Conservation (phyloP, 805 yeast genomes). For the Wickerhamomyces tratensis region DNA sequence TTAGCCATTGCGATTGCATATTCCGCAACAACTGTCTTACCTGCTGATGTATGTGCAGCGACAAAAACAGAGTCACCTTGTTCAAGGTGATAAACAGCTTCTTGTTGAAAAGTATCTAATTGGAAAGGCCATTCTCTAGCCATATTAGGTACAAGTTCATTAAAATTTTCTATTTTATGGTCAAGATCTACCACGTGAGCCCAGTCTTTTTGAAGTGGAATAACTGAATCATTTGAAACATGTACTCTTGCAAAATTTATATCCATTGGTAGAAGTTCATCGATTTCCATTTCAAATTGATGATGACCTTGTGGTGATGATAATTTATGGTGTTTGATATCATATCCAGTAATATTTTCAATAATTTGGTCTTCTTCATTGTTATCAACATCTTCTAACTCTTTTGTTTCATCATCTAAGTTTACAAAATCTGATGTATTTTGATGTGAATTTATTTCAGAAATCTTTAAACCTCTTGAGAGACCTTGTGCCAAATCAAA, state of each 20-base stretch:
- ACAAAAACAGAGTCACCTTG: constrained; percentile 98
- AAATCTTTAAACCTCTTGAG: constrained; percentile 47
- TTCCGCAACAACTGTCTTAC: constrained; percentile 97
- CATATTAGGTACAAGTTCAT: constrained; percentile 84
- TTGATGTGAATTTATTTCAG: constrained; percentile 2
- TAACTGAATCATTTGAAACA: constrained; percentile 10
- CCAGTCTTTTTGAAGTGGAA: constrained; percentile 54
- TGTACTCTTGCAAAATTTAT: constrained; percentile 34
- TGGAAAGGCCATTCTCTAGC: constrained; percentile 95
- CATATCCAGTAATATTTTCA: background rate
- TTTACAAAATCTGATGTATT: no score
- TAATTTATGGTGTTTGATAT: no score
- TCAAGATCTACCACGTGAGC: constrained; percentile 90
- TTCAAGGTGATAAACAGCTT: constrained; percentile 92
- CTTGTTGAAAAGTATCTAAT: constrained; percentile 90
- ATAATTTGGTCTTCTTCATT: background rate
- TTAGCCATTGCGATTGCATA: constrained; percentile 97
- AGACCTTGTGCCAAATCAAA: constrained; percentile 82
- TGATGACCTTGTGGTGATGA: background rate
- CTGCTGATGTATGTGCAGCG: constrained; percentile 98
- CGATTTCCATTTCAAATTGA: constrained; percentile 29
- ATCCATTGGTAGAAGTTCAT: constrained; percentile 41
- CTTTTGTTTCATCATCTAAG: constrained; percentile 2
- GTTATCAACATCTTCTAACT: no score
- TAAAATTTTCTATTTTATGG: constrained; percentile 74